phyloP scores from a whole-genome alignment of 1,284 basidiomycete species.

The Austropuccinia psidii region DNA sequence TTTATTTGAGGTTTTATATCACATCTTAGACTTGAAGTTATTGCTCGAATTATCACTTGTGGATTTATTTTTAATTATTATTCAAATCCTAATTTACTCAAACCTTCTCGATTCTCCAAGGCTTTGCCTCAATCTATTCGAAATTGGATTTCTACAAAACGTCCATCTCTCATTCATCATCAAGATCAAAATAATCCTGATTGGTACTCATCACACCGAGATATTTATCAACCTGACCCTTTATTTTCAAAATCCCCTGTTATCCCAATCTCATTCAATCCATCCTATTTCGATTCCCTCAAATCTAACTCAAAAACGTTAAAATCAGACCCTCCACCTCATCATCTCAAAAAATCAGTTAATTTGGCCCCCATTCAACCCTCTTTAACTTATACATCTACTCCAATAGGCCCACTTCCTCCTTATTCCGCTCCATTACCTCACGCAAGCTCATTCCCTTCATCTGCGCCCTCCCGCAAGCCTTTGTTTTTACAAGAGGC shows the following conservation, averaged over 20 bases:
- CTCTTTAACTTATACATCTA: neutral
- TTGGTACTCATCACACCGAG: too few relatives aligned
- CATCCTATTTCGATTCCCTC: constrained; percentile 53
- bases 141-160: neutral
- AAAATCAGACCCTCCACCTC: neutral
- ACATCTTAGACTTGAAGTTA: constrained; percentile 63
- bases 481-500: constrained; percentile 22
- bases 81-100: too few relatives aligned
- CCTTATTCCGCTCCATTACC: neutral
- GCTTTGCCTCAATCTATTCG: neutral
- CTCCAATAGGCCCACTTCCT: neutral
- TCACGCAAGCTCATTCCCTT: constrained; percentile 5
- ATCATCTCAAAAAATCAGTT: neutral
- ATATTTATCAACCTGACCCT: too few relatives aligned
- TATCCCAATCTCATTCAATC: neutral
- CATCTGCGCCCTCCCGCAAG: neutral
- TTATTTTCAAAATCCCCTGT: too few relatives aligned
- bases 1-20: neutral
- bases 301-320: neutral
- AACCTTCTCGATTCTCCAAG: neutral
- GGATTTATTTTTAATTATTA: constrained; percentile 79
- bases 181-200: too few relatives aligned
- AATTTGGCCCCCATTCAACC: neutral
- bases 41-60: constrained; percentile 81
- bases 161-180: neutral